Evolutionary conservation across 129 eudicot genomes (phyloP).

Genomic region (Pittosporum tobira): DNA sequence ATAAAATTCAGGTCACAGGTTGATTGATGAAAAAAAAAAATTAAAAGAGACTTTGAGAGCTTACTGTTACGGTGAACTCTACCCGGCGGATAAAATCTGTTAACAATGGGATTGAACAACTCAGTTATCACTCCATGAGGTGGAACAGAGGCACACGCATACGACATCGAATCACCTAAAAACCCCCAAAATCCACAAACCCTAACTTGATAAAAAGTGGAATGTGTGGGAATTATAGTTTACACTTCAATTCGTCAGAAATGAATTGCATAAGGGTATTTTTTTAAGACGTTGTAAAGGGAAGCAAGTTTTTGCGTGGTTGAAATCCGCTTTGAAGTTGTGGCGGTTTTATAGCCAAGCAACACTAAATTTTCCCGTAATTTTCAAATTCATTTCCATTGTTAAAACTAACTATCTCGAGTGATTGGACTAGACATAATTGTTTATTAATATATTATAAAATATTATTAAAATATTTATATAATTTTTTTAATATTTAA

Average conservation of each 20-base stretch:
- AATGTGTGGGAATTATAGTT: neutral
- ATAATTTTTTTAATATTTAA: too few species aligned
- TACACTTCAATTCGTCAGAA: neutral
- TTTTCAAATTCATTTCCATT: too few species aligned
- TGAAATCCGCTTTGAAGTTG: constrained; percentile 27
- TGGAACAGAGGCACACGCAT: constrained; percentile 41
- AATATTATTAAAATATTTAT: too few species aligned
- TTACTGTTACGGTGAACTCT: constrained; percentile 34
- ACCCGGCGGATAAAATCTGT: constrained; percentile 16
- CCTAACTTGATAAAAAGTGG: neutral
- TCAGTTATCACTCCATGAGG: constrained; percentile 31
- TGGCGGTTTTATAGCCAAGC: constrained; percentile 43
- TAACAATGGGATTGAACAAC: constrained; percentile 14
- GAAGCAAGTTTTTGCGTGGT: constrained; percentile 32
- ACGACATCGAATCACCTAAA: constrained; percentile 28
- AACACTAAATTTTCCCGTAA: constrained; percentile 16
- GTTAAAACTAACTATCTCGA: too few species aligned
- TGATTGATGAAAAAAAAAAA: neutral
- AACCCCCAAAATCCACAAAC: neutral
- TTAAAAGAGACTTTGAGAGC: constrained; percentile 10
- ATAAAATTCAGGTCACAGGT: too few species aligned
- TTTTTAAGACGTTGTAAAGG: constrained; percentile 12
- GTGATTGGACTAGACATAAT: too few species aligned
- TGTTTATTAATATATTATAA: too few species aligned
- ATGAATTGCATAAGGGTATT: neutral